These are phyloP conservation scores for Tylopilus rubrobrunneus DNA, from an alignment of 768 basidiomycete genomes.

Conservation along the genomic window DNA sequence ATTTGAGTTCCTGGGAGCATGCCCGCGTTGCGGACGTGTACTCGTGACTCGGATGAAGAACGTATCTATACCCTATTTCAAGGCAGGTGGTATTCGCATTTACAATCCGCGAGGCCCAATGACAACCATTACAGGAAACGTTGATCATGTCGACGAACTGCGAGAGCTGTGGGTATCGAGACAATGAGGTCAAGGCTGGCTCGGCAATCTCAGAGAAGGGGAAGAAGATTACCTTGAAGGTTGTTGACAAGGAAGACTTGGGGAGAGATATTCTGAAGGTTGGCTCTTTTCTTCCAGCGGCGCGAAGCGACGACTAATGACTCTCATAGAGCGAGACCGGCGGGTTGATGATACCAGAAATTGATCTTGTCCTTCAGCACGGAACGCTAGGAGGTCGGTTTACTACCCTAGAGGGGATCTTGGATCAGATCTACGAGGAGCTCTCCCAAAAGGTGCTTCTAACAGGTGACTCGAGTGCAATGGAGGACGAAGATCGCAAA, in stretches of 20 bases:
- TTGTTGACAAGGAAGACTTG: conserved; percentile 89
- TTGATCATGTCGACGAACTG: conserved; percentile 99
- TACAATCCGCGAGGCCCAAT: not conserved
- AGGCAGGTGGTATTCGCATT: conserved; percentile 43
- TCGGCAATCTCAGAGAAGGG: conserved; percentile 85
- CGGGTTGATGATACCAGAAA: conserved; percentile 88
- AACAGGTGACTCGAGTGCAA: conserved; percentile 46
- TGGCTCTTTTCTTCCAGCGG: conserved; percentile 29
- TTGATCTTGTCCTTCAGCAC: conserved; percentile 84
- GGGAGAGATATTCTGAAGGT: conserved; percentile 94
- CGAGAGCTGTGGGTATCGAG: conserved; percentile 90
- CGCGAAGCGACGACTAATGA: conserved; percentile 22
- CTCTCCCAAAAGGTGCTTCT: conserved; percentile 84
- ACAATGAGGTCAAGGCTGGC: conserved; percentile 97
- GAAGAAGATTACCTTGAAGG: conserved; percentile 77
- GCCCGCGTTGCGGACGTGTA: conserved; percentile 82
- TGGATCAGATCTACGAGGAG: conserved; percentile 94
- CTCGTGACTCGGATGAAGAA: conserved; percentile 93
- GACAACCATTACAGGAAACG: conserved; percentile 59
- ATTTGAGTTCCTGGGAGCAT: conserved; percentile 80
- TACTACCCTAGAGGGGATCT: conserved; percentile 93
- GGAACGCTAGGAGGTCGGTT: conserved; percentile 97
- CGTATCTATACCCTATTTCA: conserved; percentile 95
- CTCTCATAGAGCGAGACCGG: conserved; percentile 82
- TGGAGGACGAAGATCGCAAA: conserved; percentile 41